Evolutionary conservation across 139 green algal species (phyloP), one percentile per base, ranked within the genome.

Genomic region (Asterochloris sp.): DNA sequence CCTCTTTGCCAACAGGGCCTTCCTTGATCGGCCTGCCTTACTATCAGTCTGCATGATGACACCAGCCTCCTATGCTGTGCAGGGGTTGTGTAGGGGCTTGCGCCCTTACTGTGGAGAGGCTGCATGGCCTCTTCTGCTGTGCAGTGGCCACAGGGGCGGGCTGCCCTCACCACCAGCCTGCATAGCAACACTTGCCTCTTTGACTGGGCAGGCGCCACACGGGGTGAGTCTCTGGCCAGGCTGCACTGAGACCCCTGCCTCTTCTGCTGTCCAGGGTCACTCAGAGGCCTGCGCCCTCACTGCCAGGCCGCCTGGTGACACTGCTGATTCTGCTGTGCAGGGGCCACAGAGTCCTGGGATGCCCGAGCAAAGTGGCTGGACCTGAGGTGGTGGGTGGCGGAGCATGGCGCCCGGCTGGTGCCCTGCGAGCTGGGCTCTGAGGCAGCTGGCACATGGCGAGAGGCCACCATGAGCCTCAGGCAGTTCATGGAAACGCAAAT

Each of bases 381-480:
- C 75, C 17, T 91, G 66, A 19, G 23, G 0, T 97, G 97, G 85
- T 83, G 96, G 66, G 64, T 68, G 11, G 9, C 24, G 24, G 86
- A 92, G 64, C 90, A 92, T 19, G 95, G 95, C 0, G 68, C 78
- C 27, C 87, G 95, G 26, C 98, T 95, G 0, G 90, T 98, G 29
- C 95, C 95, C 13, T 91, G 98, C 4, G 95, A 98, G 87, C 84
- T 83, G 24, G 83, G 83, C 27, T 47, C 62, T 23, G 78, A 86
- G 63, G 60, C 62, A 61, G 47, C 76, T 24, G 12, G 68, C 27
- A 62, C n/a, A n/a, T 85, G 82, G 82, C 62, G 14, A 21, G 77
- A 86, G 63, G 79, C 83, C 61, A 77, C 76, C 16, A 79, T 82
- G 74, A 75, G 28, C 10, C 54, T 83, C 10, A 24, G 47, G 17